Percentiles rank a stretch among this genome's conserved stretches.
Conservation (phyloP, 306 rosid genomes). For the Cucurbita maxima region DNA sequence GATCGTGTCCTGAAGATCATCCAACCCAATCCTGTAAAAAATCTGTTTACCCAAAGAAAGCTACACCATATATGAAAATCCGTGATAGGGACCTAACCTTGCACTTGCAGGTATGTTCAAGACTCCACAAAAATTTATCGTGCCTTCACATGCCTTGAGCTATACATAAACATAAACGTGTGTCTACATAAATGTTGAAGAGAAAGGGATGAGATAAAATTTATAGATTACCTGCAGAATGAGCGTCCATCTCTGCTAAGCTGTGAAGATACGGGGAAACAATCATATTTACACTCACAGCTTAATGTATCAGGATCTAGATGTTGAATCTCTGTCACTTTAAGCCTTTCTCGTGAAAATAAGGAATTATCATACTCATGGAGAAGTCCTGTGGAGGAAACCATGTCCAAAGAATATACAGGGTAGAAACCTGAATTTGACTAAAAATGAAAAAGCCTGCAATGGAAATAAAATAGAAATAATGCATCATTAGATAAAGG, state of each 20-base stretch:
- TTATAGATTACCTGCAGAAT: slow-evolving; percentile 9
- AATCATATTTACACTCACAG: not conserved
- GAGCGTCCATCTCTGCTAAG: slow-evolving; percentile 14
- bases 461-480: not conserved
- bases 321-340: slow-evolving; percentile 12
- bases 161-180: not conserved
- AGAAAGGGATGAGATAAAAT: not conserved
- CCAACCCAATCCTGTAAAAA: not conserved
- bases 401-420: slow-evolving; percentile 11
- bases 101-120: not conserved
- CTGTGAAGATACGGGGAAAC: slow-evolving; percentile 10
- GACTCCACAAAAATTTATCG: not conserved
- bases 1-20: not conserved
- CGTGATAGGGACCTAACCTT: not conserved
- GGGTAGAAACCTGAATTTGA: not conserved
- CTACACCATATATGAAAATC: not conserved
- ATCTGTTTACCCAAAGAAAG: not conserved
- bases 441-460: not conserved
- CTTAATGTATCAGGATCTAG: slow-evolving; percentile 18
- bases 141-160: not conserved
- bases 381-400: slow-evolving; percentile 17
- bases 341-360: slow-evolving; percentile 20
- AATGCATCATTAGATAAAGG: not conserved
- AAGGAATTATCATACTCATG: slow-evolving; percentile 7
- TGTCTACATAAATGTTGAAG: not conserved